These are phyloP conservation scores for Penicillium silybi DNA, from an alignment of 495 filamentous ascomycete genomes.

Conservation along the genomic window DNA sequence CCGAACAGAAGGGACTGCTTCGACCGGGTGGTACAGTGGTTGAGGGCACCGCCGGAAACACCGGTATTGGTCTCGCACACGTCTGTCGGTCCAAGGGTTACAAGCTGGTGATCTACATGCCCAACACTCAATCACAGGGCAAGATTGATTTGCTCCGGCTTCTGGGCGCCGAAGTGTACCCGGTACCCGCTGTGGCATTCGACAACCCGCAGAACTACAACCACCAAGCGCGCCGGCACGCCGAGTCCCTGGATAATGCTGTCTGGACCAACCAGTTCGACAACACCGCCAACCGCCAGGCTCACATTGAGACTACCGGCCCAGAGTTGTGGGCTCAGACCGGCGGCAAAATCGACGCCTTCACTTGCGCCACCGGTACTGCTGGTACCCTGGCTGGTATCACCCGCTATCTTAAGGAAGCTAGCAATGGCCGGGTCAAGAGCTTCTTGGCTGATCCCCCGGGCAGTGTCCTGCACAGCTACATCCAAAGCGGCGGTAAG, in stretches of 20 bases:
- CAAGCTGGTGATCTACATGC: constrained; percentile 98
- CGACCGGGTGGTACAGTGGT: constrained; percentile 87
- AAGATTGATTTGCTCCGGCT: constrained; percentile 92
- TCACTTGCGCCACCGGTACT: constrained; percentile 93
- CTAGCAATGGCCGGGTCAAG: constrained; percentile 76
- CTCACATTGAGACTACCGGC: constrained; percentile 94
- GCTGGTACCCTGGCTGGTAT: constrained; percentile 87
- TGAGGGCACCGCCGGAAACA: constrained; percentile 96
- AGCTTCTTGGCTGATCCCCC: constrained; percentile 90
- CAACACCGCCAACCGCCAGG: constrained; percentile 87
- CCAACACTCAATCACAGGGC: constrained; percentile 95
- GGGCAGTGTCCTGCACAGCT: constrained; percentile 86
- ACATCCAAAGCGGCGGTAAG: constrained; percentile 81
- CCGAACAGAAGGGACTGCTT: constrained; percentile 81
- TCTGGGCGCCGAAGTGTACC: constrained; percentile 94
- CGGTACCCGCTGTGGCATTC: constrained; percentile 95
- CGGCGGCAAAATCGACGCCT: constrained; percentile 79
- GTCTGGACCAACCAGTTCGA: constrained; percentile 99
- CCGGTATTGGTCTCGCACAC: constrained; percentile 94
- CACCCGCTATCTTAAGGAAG: constrained; percentile 84
- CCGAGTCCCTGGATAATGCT: constrained; percentile 78
- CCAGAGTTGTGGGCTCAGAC: constrained; percentile 98
- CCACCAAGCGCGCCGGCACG: constrained; percentile 87
- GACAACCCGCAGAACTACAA: constrained; percentile 97
- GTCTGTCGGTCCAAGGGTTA: constrained; percentile 93